Conservation (phyloP, 169 alveolate genomes). For the Babesia gibsoni region DNA sequence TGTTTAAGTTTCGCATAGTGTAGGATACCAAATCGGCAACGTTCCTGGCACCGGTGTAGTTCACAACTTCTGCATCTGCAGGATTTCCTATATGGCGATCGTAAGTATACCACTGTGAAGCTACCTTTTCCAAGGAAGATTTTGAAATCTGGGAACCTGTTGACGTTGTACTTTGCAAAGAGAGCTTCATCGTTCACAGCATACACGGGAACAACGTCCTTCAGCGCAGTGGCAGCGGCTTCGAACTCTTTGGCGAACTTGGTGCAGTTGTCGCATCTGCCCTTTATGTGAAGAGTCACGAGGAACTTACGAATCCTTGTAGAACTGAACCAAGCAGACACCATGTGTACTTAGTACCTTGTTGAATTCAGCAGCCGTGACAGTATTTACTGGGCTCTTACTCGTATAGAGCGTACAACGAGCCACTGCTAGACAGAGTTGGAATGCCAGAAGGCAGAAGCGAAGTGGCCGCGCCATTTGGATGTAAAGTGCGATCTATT, state of each 20-base stretch:
- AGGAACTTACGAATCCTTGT: slow-evolving; percentile 45
- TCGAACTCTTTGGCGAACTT: slow-evolving; percentile 65
- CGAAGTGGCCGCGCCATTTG: background rate
- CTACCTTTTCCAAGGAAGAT: slow-evolving; percentile 71
- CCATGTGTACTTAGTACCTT: background rate
- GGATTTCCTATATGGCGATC: slow-evolving; percentile 54
- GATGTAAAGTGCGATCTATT: no score
- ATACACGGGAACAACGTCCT: slow-evolving; percentile 71
- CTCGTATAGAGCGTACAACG: slow-evolving; percentile 1
- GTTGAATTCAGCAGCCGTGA: background rate
- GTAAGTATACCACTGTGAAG: background rate
- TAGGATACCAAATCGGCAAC: slow-evolving; percentile 59
- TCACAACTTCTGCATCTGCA: slow-evolving; percentile 55
- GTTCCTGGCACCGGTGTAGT: slow-evolving; percentile 46
- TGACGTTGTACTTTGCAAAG: slow-evolving; percentile 68
- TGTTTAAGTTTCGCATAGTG: slow-evolving; percentile 66
- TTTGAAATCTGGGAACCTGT: slow-evolving; percentile 88
- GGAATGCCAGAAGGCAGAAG: slow-evolving; percentile 1
- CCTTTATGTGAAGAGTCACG: slow-evolving; percentile 17
- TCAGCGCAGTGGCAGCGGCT: slow-evolving; percentile 66
- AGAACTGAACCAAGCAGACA: slow-evolving; percentile 56
- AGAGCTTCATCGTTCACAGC: slow-evolving; percentile 76
- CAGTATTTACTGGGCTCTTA: background rate
- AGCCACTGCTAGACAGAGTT: background rate
- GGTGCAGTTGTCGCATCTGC: slow-evolving; percentile 64